Base-by-base conservation (phyloP, 2,329 filamentous ascomycete genomes). In the Fusarium ambrosium region DNA sequence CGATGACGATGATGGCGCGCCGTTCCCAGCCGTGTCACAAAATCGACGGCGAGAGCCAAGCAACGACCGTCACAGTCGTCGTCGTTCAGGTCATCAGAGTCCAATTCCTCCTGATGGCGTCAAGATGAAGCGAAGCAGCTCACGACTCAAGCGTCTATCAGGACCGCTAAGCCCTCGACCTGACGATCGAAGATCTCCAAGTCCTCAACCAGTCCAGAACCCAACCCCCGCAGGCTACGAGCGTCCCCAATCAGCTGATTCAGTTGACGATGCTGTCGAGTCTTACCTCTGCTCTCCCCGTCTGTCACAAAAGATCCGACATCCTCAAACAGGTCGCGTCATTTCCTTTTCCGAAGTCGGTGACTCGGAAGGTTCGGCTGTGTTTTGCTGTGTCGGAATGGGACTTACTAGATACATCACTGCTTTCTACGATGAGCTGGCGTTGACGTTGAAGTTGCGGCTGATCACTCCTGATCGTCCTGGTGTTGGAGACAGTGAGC, bases 261-360 rank as follows among this genome's bases (percentile, higher is more conserved):
- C 95, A 1, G 91, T 98, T 48, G 95, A 98, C 75, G 90, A 95
- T 79, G 94, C 95, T 1, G 95, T 99, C 1, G 91, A 95, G 66
- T 91, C 92, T 2, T 99, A 97, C 80, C 87, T 98, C 8, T 91
- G 92, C 77, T 95, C 95, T 13, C 92, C 95, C 0, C 91, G 95
- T 9, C 84, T 99, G 64, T 97, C 94, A 4, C 95, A 98, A 79
- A 97, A 93, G 83, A 94, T 98, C 62, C 88, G 89, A 24, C 94
- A 98, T 82, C 95, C 95, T 1, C 92, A 94, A 68, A 97, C 94
- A 0, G 95, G 95, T 1, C 91, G 97, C 18, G 88, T 93, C 4
- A 98, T 99, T 75, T 97, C 95, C 1, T 99, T 98, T 80, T 98
- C 96, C 0, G 97, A 99, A 82, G 97, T 99, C 4, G 97, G 97